Conservation (phyloP, 1,284 basidiomycete genomes). For the Trametes hirsuta region DNA sequence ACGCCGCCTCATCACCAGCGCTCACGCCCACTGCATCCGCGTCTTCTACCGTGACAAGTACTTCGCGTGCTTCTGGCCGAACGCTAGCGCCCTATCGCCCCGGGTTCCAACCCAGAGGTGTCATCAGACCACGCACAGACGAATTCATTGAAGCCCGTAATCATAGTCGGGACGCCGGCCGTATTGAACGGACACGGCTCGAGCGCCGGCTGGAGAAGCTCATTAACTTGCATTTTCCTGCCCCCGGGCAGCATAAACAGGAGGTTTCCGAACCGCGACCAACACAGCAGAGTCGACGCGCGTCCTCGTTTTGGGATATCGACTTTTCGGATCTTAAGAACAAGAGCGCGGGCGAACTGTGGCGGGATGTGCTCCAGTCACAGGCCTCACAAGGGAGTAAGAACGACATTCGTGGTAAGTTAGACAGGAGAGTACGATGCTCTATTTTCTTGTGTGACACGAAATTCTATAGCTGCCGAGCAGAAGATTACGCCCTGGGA, state of each 20-base stretch:
- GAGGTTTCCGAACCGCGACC: slow-evolving; percentile 25
- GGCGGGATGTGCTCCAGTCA: slow-evolving; percentile 57
- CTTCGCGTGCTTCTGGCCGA: slow-evolving; percentile 30
- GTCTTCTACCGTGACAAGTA: slow-evolving; percentile 24
- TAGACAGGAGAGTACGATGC: neutral
- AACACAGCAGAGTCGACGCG: slow-evolving; percentile 41
- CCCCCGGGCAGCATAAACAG: slow-evolving; percentile 29
- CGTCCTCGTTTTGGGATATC: slow-evolving; percentile 73
- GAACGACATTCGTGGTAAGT: slow-evolving; percentile 61
- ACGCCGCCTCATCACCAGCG: slow-evolving; percentile 32
- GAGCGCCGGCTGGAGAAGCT: slow-evolving; percentile 86
- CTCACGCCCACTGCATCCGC: slow-evolving; percentile 34
- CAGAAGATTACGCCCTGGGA: slow-evolving; percentile 97
- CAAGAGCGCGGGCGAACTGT: slow-evolving; percentile 65
- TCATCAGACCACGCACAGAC: slow-evolving; percentile 73
- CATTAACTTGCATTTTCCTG: slow-evolving; percentile 80
- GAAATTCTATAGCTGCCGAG: slow-evolving; percentile 64
- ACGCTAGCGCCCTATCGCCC: slow-evolving; percentile 68
- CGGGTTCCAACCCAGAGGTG: slow-evolving; percentile 83
- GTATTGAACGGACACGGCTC: slow-evolving; percentile 79
- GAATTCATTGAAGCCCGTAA: slow-evolving; percentile 72
- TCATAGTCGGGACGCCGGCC: slow-evolving; percentile 57
- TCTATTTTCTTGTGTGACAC: slow-evolving; percentile 7
- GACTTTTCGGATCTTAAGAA: slow-evolving; percentile 52
- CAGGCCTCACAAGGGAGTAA: slow-evolving; percentile 46